Evolutionary conservation across 768 basidiomycete species (phyloP), one percentile per base, ranked within the genome.

Genomic region (Auriscalpium orientale): DNA sequence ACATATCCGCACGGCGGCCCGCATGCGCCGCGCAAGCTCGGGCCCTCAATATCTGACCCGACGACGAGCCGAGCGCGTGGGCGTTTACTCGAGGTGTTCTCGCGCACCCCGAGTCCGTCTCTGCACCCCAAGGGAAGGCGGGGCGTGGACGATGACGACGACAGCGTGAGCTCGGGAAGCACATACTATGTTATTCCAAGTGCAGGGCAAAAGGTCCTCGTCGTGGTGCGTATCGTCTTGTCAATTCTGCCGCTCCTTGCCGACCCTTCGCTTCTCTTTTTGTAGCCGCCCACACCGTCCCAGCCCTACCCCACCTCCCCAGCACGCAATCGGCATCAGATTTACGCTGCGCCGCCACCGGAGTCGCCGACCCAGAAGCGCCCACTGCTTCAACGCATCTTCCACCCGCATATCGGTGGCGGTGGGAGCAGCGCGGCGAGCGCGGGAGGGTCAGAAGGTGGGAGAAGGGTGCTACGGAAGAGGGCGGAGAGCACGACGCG

Each of bases 101-200:
- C 60, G 10, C 60, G 55, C 8, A 59, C 60, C 15, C 60, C 60
- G 13, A 60, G 58, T 15, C 60, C 58, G 40, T 33, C 3, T 10
- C 54, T 50, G 0, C 46, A 46, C 22, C 33, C 22, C n/a, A 38
- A 43, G 21, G 43, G 43, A n/a, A 40, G 38, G 34, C 35, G 28
- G 9, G 57, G 55, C 49, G 50, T 57, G 35, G 58, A 61, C 8
- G 72, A 73, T 46, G 74, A 76, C 35, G 64, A 47, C 1, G 73
- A 66, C 35, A 85, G 80, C 64, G 68, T 76, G 13, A 78, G 78
- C 38, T 85, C 85, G 5, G 84, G 79, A 20, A 81, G 84, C 65
- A 89, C 87, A 3, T 89, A 88, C 72, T 89, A 87, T 65, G 80
- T 88, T 60, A 76, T 87, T 43, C 85, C 85, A 4, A 75, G 79